Evolutionary conservation across 129 eudicot species (phyloP), one percentile per base, ranked within the genome.

Genomic region (Escallonia rubra): DNA sequence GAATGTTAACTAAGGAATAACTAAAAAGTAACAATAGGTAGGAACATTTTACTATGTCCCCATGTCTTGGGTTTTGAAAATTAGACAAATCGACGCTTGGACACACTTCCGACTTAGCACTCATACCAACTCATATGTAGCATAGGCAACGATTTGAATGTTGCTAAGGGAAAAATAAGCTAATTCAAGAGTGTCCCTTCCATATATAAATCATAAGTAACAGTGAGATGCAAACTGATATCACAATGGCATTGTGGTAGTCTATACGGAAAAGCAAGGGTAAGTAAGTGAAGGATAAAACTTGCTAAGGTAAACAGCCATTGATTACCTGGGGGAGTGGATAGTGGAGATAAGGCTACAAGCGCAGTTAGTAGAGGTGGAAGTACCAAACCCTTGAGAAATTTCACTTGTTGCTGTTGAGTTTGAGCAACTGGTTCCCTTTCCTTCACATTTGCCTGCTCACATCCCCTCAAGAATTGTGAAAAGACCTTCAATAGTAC

Each of bases 271-370:
- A 60, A 60, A 46, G 50, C 50, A 60, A 57, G 3, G 4, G 16
- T n/a, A 40, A 40, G 61, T 34, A 58, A 9, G 1, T 58, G 23
- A 57, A 57, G 61, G 61, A 40, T 6, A 58, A 9, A 1, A 16
- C 38, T 7, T 34, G 15, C 48, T 7, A 55, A 55, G 14, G 43
- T 39, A 4, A 10, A 39, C 34, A 59, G 15, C n/a, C 55, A 56
- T 7, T 34, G 15, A 57, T 63, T 43, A 79, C 96, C 86, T 59
- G 94, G 81, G 13, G 96, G 81, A 47, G 57, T 66, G 76, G 66
- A 39, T 59, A 85, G 44, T 44, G 96, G 90, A 79, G 89, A 81
- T 69, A 91, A 75, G 85, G 94, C 81, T 47, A 91, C 64, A 45
- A 81, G 54, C 14, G 90, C 82, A 68, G 90, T 88, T 72, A 91